Evolutionary conservation across 129 eudicot genomes (phyloP), one percentile per base, ranked within the genome.

Genomic region (Solidago caesia): DNA sequence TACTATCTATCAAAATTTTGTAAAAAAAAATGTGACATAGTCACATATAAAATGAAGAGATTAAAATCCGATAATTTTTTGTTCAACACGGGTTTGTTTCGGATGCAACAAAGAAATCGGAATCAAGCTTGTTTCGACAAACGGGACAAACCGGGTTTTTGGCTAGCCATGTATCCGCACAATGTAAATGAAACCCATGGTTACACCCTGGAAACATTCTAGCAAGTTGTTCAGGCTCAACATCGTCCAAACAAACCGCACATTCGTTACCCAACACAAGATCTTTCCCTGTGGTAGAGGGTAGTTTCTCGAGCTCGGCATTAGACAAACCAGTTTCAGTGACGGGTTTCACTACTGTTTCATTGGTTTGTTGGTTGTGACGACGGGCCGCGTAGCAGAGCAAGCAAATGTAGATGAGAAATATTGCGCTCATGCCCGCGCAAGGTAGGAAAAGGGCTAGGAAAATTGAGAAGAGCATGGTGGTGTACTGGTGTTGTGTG

Each of bases 361-460:
- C 42, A 14, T 74, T 68, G 7, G 79, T 47, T 57, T 79, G 80
- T 56, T 77, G 71, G 0, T 51, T 25, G 29, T 6, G 53, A 53
- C 39, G 15, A 65, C 77, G 53, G 4, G 87, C 87, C 33, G 92
- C 86, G 71, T 84, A 84, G 80, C 96, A 92, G 7, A 92, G 72
- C 26, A 92, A 29, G 65, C 85, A 79, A 49, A 89, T 68, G 84
- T 92, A 92, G 9, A 89, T 77, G 8, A 92, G n/a, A 72, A 92
- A 87, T 48, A 92, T 87, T 0, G 79, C 85, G 44, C 89, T 87
- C 97, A 92, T 89, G 55, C 96, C 96, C 25, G 82, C 96, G 76
- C 96, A 92, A 1, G 97, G 97, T 0, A 92, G 87, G 56, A 92
- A 92, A 61, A 92, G 88, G 8, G 97, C 93, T 0, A 92, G 91